Conservation (phyloP, 2,329 filamentous ascomycete species). For the Zymoseptoria tritici region DNA sequence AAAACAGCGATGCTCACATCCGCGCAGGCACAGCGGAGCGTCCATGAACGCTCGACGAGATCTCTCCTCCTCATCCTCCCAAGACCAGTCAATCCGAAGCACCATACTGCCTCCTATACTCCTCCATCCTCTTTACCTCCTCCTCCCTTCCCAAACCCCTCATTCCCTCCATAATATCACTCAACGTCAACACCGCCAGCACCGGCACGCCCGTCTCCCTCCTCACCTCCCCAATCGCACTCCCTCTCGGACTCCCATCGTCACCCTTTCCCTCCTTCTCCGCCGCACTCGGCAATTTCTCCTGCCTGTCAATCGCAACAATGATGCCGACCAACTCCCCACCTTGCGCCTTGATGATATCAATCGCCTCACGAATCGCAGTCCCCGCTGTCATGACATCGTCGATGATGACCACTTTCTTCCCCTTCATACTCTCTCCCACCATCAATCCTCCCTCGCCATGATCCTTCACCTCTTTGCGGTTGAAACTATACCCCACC, state of each 20-base stretch:
- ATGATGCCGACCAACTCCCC: slow-evolving; percentile 80
- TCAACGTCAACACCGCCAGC: slow-evolving; percentile 71
- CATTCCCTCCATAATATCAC: slow-evolving; percentile 58
- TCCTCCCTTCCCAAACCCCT: slow-evolving; percentile 38
- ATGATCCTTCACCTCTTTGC: slow-evolving; percentile 94
- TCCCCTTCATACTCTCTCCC: slow-evolving; percentile 74
- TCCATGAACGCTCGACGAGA: neutral
- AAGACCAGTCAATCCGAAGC: slow-evolving; percentile 22
- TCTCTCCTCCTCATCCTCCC: neutral
- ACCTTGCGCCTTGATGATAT: slow-evolving; percentile 78
- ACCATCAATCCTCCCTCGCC: slow-evolving; percentile 93
- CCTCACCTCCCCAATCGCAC: slow-evolving; percentile 78
- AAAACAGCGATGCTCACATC: neutral
- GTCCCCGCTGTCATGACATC: slow-evolving; percentile 96
- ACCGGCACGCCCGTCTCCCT: slow-evolving; percentile 80
- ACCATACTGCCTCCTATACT: slow-evolving; percentile 52
- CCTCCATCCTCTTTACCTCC: slow-evolving; percentile 55
- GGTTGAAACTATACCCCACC: slow-evolving; percentile 82
- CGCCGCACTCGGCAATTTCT: slow-evolving; percentile 59
- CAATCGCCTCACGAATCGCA: slow-evolving; percentile 85
- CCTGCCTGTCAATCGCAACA: slow-evolving; percentile 79
- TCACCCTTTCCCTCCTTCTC: slow-evolving; percentile 43
- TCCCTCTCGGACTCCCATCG: slow-evolving; percentile 61
- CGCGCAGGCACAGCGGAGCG: neutral
- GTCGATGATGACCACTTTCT: slow-evolving; percentile 83